Evolutionary conservation across 331 rosid genomes (phyloP), one percentile per base, ranked within the genome.

Genomic region (Pyrus hybrid): DNA sequence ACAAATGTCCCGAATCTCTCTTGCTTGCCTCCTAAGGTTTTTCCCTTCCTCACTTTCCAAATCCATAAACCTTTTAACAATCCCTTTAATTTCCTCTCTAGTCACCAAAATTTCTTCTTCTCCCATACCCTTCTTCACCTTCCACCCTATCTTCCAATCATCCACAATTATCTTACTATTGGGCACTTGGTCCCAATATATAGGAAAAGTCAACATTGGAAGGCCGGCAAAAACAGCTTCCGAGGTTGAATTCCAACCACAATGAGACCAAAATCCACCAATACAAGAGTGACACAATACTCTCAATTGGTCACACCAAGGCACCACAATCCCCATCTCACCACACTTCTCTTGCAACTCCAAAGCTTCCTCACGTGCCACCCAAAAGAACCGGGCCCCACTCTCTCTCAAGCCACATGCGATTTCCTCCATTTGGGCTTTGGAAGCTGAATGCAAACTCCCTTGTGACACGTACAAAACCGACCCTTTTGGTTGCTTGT

Each of bases 271-370:
- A 76, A 89, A 86, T 1, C 88, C 89, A 10, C 86, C 91, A 1
- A 83, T 13, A 22, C 84, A 83, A 54, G 74, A 54, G 73, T 89
- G 91, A 11, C 84, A 85, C 77, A 88, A 26, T 20, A 84, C 89
- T 79, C 77, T 79, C 83, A 89, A 30, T 61, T 89, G 88, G n/a
- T 83, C 86, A 85, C 91, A 86, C 93, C 89, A 83, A 6, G 84
- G 67, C 74, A 86, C 83, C 4, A 79, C 83, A 41, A 83, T 45
- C 33, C 89, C 93, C 32, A n/a, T 53, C 7, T 37, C 78, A 2
- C 77, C 84, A 69, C 79, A 49, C 13, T 41, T 22, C 7, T 75
- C 80, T 47, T 68, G 79, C 69, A 75, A 51, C 75, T 54, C 37
- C 22, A 72, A 11, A 6, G 76, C 77, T 25, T 85, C 83, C 26